These are phyloP conservation scores for Neopestalotiopsis sp. DNA, from an alignment of 2,329 filamentous ascomycete genomes.

Conservation along the genomic window DNA sequence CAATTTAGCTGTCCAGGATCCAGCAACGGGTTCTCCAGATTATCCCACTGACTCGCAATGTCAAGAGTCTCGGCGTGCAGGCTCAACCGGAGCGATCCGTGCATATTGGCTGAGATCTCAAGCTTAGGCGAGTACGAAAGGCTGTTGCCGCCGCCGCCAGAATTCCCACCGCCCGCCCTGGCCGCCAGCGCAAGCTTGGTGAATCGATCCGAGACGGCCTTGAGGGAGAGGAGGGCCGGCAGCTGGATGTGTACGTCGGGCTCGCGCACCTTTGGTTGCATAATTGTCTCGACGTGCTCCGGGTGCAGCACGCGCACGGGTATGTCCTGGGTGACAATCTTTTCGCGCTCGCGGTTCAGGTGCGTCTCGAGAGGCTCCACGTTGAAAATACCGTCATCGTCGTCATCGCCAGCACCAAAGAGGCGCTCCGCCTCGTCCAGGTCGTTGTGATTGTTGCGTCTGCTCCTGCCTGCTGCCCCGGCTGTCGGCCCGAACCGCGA, in stretches of 20 bases:
- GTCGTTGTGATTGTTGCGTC: neutral
- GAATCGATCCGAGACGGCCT: constrained; percentile 93
- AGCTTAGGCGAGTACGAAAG: constrained; percentile 63
- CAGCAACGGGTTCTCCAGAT: constrained; percentile 84
- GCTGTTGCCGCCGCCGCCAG: constrained; percentile 35
- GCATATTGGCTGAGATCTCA: constrained; percentile 92
- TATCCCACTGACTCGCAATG: constrained; percentile 85
- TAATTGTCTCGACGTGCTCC: constrained; percentile 85
- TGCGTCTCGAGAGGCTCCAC: constrained; percentile 60
- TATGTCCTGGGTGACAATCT: constrained; percentile 92
- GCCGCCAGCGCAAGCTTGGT: constrained; percentile 76
- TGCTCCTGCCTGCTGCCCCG: constrained; percentile 18
- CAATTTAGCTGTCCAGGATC: constrained; percentile 77
- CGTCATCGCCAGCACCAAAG: constrained; percentile 37
- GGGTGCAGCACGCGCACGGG: constrained; percentile 90
- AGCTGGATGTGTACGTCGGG: constrained; percentile 94
- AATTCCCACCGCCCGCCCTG: constrained; percentile 22
- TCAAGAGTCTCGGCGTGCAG: constrained; percentile 84
- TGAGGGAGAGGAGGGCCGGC: constrained; percentile 85
- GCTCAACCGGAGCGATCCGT: constrained; percentile 80
- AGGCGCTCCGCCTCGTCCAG: neutral
- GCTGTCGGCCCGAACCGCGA: constrained; percentile 32
- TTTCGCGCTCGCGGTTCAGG: constrained; percentile 77
- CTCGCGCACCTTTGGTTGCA: constrained; percentile 88
- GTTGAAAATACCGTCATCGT: constrained; percentile 51